These are phyloP conservation scores for Plantago ovata DNA, from an alignment of 257 asterid species.

Conservation along the genomic window DNA sequence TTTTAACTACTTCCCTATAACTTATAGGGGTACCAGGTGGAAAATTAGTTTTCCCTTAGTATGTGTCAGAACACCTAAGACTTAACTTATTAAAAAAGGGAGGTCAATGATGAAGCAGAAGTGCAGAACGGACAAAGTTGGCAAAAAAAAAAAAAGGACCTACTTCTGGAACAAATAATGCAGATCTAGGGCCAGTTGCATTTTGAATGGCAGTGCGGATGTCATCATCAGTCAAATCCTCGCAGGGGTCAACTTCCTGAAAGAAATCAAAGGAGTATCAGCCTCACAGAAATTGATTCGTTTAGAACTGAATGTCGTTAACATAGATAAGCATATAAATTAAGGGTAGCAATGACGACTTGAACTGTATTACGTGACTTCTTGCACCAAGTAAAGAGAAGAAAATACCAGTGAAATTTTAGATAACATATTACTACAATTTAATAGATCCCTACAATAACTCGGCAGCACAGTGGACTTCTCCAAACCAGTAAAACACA, in stretches of 20 bases:
- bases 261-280: slow-evolving; percentile 19
- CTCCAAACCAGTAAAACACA: slow-evolving; percentile 5
- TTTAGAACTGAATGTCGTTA: neutral
- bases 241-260: slow-evolving; percentile 98
- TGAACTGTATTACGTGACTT: no score
- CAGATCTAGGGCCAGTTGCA: slow-evolving; percentile 88
- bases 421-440: no score
- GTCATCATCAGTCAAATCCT: slow-evolving; percentile 86
- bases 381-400: no score
- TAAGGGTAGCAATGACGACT: neutral
- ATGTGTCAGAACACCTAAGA: no score
- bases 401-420: no score
- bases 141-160: slow-evolving; percentile 20
- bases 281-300: slow-evolving; percentile 12
- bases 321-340: slow-evolving; percentile 5
- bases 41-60: no score
- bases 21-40: no score
- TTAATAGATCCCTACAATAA: neutral
- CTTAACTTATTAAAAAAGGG: no score
- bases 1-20: no score
- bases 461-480: slow-evolving; percentile 14
- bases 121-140: slow-evolving; percentile 2
- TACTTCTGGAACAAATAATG: slow-evolving; percentile 87
- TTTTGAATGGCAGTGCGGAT: slow-evolving; percentile 91
- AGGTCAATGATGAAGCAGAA: no score